Conservation (phyloP, 2,329 filamentous ascomycete species). For the Penicillium sp. region DNA sequence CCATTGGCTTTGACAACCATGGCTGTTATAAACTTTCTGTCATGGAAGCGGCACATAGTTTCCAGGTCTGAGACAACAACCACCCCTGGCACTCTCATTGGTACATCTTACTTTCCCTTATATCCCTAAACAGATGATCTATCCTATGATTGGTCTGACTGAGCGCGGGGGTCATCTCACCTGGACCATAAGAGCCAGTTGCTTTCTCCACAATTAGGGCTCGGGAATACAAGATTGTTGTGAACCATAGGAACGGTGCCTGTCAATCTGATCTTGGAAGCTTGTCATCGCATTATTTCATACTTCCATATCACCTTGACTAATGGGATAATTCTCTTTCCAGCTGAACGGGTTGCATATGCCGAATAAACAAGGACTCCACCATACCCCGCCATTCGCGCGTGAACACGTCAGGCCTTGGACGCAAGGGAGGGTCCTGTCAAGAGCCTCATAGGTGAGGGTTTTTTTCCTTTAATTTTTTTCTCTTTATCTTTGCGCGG, state of each 20-base stretch:
- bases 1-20: too few species aligned
- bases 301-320: not conserved
- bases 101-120: not conserved
- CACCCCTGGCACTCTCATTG: not conserved
- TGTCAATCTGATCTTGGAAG: not conserved
- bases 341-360: not conserved
- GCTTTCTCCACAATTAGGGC: slow-evolving; percentile 10
- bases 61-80: not conserved
- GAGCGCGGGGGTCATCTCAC: not conserved
- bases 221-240: not conserved
- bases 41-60: not conserved
- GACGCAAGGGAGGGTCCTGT: slow-evolving; percentile 12
- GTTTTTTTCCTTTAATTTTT: not conserved
- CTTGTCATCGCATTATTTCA: not conserved
- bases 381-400: slow-evolving; percentile 27
- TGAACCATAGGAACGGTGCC: slow-evolving; percentile 5
- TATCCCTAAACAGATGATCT: not conserved
- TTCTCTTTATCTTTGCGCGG: not conserved
- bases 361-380: not conserved
- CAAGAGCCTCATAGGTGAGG: slow-evolving; percentile 26
- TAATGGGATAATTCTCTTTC: not conserved
- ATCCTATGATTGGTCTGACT: not conserved
- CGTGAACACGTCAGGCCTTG: slow-evolving; percentile 27
- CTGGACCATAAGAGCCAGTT: not conserved
- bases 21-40: too few species aligned